These are phyloP conservation scores for Naganishia kalamii DNA, from an alignment of 768 basidiomycete species.

Conservation along the genomic window DNA sequence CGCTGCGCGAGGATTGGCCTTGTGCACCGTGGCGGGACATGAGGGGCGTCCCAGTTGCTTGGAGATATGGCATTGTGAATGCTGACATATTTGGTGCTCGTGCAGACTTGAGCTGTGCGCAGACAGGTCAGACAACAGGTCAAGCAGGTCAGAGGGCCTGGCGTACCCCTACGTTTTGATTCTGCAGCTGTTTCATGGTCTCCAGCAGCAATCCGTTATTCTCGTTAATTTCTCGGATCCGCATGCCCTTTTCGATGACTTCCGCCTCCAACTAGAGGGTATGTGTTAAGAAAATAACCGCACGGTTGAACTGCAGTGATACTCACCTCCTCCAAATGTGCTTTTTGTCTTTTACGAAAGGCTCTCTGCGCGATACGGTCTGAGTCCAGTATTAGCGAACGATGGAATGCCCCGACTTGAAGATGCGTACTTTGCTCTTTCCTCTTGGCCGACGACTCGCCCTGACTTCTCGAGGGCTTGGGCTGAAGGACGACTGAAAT, in stretches of 20 bases:
- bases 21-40: background rate
- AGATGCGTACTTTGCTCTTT: slow-evolving; percentile 20
- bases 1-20: background rate
- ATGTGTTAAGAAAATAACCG: background rate
- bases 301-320: background rate
- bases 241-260: slow-evolving; percentile 1
- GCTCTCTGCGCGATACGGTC: slow-evolving; percentile 20
- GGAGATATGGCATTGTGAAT: background rate
- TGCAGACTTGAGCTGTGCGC: background rate
- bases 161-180: slow-evolving; percentile 19
- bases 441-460: slow-evolving; percentile 18
- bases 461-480: slow-evolving; percentile 11
- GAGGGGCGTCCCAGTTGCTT: background rate
- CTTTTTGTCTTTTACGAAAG: slow-evolving; percentile 19
- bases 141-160: background rate
- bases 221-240: slow-evolving; percentile 13
- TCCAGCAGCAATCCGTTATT: slow-evolving; percentile 17
- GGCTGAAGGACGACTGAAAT: background rate
- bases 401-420: background rate
- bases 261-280: background rate
- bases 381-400: background rate
- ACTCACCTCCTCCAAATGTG: slow-evolving; percentile 1
- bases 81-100: background rate
- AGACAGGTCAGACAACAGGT: background rate
- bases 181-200: slow-evolving; percentile 21